These are phyloP conservation scores for Tetragonia tetragonoides DNA, from an alignment of 148 eudicot species.

Conservation along the genomic window DNA sequence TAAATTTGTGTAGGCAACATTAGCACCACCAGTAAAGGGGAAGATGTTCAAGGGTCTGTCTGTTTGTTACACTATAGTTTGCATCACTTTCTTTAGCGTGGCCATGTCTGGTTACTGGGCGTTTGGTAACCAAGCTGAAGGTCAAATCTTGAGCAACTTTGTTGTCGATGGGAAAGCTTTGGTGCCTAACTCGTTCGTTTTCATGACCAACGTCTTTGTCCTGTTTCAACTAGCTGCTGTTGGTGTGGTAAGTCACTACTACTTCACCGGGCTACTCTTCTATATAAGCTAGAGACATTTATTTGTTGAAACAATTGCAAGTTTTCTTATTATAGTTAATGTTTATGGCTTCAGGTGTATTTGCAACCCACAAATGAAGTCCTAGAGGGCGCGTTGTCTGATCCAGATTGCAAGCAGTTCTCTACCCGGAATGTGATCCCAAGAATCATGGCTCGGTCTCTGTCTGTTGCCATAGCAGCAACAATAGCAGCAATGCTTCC, in stretches of 20 bases:
- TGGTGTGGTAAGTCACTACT: conserved; percentile 39
- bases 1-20: conserved; percentile 47
- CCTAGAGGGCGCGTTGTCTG: conserved; percentile 47
- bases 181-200: conserved; percentile 62
- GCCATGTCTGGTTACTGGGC: conserved; percentile 81
- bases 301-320: too few relatives aligned
- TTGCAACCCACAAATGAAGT: conserved; percentile 69
- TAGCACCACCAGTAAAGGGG: conserved; percentile 74
- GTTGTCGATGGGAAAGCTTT: conserved; percentile 37
- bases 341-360: conserved; percentile 41
- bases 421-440: conserved; percentile 53
- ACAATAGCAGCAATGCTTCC: conserved; percentile 72
- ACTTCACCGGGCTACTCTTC: not conserved
- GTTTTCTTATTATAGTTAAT: too few relatives aligned
- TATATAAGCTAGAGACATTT: not conserved
- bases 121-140: conserved; percentile 55
- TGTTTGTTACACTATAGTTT: conserved; percentile 56
- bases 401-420: conserved; percentile 45
- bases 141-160: conserved; percentile 54
- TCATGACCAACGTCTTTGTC: conserved; percentile 55
- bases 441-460: conserved; percentile 51
- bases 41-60: conserved; percentile 77
- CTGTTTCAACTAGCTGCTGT: conserved; percentile 58
- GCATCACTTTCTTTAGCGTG: conserved; percentile 59
- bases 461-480: conserved; percentile 48